Evolutionary conservation across 352 stramenopile genomes (phyloP).

Genomic region (Phytophthora sansomeana): DNA sequence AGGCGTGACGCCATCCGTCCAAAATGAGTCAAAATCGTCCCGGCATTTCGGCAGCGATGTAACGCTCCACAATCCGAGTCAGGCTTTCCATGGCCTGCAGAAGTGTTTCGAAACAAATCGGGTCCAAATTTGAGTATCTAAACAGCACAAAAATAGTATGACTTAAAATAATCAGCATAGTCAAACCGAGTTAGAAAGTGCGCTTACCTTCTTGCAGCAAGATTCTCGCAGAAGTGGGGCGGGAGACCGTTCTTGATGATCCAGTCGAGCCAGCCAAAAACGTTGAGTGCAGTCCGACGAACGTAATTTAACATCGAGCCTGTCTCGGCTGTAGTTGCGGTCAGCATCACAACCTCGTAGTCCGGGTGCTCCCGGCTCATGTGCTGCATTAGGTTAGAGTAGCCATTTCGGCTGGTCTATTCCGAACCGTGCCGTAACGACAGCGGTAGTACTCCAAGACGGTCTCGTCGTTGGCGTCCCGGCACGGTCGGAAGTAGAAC

Average conservation of each 20-base stretch:
- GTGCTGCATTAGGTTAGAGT: background rate
- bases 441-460: background rate
- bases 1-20: background rate
- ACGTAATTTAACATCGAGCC: background rate
- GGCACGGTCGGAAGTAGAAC: background rate
- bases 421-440: background rate
- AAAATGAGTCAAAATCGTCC: background rate
- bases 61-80: conserved; percentile 2
- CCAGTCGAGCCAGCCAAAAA: background rate
- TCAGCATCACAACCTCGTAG: background rate
- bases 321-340: background rate
- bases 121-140: background rate
- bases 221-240: background rate
- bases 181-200: background rate
- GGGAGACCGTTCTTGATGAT: background rate
- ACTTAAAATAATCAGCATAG: no score
- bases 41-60: background rate
- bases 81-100: background rate
- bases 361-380: background rate
- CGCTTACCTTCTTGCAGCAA: background rate
- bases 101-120: background rate
- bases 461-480: background rate
- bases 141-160: no score
- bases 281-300: background rate
- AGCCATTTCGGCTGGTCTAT: background rate